Evolutionary conservation across 2,329 filamentous ascomycete species (phyloP).

Genomic region (Botrytis aclada): DNA sequence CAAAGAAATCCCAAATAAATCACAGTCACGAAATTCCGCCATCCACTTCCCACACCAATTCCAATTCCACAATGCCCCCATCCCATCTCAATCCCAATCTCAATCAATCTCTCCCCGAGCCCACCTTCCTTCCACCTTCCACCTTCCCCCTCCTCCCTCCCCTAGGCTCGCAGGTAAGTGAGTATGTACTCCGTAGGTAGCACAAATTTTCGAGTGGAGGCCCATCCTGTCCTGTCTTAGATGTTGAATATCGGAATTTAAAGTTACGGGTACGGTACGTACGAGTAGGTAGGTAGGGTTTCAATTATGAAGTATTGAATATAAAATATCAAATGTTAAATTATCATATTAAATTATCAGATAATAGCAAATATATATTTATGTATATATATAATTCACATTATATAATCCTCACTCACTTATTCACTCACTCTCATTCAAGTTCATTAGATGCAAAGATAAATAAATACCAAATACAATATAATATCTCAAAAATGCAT

Average conservation of each 20-base stretch:
- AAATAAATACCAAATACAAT: not conserved
- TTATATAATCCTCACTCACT: not conserved
- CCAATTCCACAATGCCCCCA: not conserved
- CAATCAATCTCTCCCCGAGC: too few species aligned
- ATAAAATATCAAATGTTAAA: not conserved
- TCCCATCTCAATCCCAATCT: not conserved
- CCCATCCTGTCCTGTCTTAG: too few species aligned
- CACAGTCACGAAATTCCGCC: not conserved
- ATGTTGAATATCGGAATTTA: too few species aligned
- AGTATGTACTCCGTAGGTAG: too few species aligned
- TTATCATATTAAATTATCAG: not conserved
- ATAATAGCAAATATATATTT: not conserved
- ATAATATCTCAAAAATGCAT: not conserved
- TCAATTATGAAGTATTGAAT: fast-evolving
- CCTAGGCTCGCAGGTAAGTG: too few species aligned
- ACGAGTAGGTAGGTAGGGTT: too few species aligned
- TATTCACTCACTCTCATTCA: not conserved
- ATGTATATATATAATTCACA: not conserved
- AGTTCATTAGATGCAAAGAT: not conserved
- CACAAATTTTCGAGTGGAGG: too few species aligned
- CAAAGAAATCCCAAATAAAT: not conserved
- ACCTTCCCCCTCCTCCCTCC: too few species aligned
- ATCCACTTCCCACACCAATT: not conserved
- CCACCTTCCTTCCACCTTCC: too few species aligned
- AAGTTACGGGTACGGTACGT: too few species aligned